Conservation (phyloP, 2,329 filamentous ascomycete species). For the Purpureocillium lavendulum region DNA sequence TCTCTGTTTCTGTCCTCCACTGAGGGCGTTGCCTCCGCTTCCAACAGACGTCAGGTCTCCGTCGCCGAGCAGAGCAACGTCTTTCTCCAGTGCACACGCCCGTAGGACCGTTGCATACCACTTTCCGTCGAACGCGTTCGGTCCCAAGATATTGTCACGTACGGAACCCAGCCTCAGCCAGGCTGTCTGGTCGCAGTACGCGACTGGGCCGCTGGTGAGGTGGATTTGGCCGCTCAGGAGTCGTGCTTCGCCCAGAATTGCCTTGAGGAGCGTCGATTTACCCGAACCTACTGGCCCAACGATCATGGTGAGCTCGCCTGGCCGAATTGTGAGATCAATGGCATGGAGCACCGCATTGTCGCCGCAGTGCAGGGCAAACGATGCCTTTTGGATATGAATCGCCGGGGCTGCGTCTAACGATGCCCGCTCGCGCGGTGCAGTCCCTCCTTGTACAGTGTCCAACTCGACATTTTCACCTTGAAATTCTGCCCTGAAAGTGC, state of each 20-base stretch:
- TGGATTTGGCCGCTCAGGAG: slow-evolving; percentile 6
- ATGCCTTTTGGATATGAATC: slow-evolving; percentile 27
- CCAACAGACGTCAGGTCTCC: slow-evolving; percentile 25
- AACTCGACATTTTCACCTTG: slow-evolving; percentile 14
- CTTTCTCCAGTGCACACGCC: slow-evolving; percentile 16
- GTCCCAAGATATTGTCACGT: slow-evolving; percentile 15
- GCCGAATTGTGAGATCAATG: slow-evolving; percentile 2
- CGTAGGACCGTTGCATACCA: slow-evolving; percentile 19
- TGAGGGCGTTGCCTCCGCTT: slow-evolving; percentile 24
- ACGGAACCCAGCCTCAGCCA: slow-evolving; percentile 16
- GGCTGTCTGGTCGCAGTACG: slow-evolving; percentile 16
- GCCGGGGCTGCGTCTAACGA: not conserved
- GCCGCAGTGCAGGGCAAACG: slow-evolving; percentile 26
- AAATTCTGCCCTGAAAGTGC: slow-evolving; percentile 9
- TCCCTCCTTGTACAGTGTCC: too few relatives aligned
- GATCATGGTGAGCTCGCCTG: slow-evolving; percentile 2
- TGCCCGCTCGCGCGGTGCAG: too few relatives aligned
- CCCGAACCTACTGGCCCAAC: slow-evolving; percentile 18
- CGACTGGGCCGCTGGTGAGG: slow-evolving; percentile 4
- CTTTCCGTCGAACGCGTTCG: slow-evolving; percentile 4
- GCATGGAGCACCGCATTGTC: slow-evolving; percentile 18
- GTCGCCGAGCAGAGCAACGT: slow-evolving; percentile 17
- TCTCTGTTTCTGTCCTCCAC: slow-evolving; percentile 27
- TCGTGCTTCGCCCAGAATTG: slow-evolving; percentile 7
- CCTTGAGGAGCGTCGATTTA: slow-evolving; percentile 6